Conservation (phyloP, 257 asterid genomes). For the Nemophila menziesii region DNA sequence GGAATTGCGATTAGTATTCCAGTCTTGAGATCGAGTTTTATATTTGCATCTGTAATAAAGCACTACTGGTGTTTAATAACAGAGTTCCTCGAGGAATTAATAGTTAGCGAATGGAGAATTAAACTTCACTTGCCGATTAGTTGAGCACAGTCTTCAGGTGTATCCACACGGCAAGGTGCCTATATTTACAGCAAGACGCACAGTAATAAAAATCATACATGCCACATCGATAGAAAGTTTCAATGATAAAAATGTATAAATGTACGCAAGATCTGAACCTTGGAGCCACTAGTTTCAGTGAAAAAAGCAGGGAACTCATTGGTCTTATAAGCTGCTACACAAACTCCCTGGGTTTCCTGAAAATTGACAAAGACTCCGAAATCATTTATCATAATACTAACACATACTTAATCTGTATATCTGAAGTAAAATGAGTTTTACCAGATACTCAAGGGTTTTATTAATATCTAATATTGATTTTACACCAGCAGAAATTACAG, state of each 20-base stretch:
- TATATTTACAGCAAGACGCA: constrained; percentile 13
- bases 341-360: constrained; percentile 96
- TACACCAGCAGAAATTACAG: constrained; percentile 88
- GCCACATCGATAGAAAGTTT: neutral
- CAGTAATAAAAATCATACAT: neutral
- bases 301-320: constrained; percentile 88
- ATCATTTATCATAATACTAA: neutral
- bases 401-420: neutral
- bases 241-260: neutral
- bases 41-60: constrained; percentile 37
- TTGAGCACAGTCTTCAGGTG: constrained; percentile 83
- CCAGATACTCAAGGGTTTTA: constrained; percentile 88
- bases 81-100: neutral
- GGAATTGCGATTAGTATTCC: constrained; percentile 87
- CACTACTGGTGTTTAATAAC: neutral
- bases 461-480: constrained; percentile 89
- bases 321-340: constrained; percentile 80
- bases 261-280: constrained; percentile 28
- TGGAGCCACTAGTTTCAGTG: constrained; percentile 74
- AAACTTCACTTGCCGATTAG: constrained; percentile 41
- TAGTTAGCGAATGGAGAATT: neutral
- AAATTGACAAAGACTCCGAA: constrained; percentile 11
- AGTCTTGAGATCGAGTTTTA: constrained; percentile 42
- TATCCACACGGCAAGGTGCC: constrained; percentile 87
- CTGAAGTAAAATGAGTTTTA: constrained; percentile 19